Conservation (phyloP, 2,329 filamentous ascomycete genomes). For the Diplodia seriata region DNA sequence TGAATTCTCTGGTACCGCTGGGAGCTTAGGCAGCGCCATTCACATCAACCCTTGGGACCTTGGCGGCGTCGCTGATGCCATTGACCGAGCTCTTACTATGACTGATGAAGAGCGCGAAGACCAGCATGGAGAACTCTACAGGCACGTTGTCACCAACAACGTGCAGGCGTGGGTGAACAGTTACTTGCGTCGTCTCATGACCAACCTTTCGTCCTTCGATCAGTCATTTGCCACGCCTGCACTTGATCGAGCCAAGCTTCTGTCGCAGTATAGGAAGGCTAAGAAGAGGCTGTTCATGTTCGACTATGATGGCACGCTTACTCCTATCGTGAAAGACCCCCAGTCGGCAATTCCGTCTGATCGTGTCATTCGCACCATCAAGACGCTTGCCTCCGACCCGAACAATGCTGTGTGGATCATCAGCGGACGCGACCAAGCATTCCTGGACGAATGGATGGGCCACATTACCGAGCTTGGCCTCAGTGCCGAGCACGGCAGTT, state of each 20-base stretch:
- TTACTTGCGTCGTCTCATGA: constrained; percentile 79
- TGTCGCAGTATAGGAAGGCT: constrained; percentile 76
- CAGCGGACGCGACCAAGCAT: constrained; percentile 89
- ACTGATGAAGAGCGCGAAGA: constrained; percentile 66
- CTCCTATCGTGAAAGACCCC: constrained; percentile 90
- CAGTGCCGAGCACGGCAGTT: constrained; percentile 95
- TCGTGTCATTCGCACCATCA: constrained; percentile 79
- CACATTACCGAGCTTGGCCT: constrained; percentile 89
- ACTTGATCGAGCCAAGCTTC: constrained; percentile 75
- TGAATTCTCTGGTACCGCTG: constrained; percentile 94
- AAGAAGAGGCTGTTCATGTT: constrained; percentile 94
- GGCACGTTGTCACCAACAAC: constrained; percentile 83
- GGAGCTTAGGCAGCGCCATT: constrained; percentile 82
- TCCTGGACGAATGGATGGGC: constrained; percentile 90
- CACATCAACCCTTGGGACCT: constrained; percentile 98
- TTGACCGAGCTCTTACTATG: constrained; percentile 83
- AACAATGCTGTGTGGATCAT: constrained; percentile 98
- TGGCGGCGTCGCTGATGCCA: constrained; percentile 80
- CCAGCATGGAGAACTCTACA: constrained; percentile 78
- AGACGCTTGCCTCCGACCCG: constrained; percentile 78
- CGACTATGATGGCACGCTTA: constrained; percentile 96
- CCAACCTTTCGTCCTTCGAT: constrained; percentile 78
- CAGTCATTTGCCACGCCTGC: constrained; percentile 79
- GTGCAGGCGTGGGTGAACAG: constrained; percentile 85
- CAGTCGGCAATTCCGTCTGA: constrained; percentile 87